Base-by-base conservation (phyloP, 345 rosid species). In the Euphorbia tirucalli region DNA sequence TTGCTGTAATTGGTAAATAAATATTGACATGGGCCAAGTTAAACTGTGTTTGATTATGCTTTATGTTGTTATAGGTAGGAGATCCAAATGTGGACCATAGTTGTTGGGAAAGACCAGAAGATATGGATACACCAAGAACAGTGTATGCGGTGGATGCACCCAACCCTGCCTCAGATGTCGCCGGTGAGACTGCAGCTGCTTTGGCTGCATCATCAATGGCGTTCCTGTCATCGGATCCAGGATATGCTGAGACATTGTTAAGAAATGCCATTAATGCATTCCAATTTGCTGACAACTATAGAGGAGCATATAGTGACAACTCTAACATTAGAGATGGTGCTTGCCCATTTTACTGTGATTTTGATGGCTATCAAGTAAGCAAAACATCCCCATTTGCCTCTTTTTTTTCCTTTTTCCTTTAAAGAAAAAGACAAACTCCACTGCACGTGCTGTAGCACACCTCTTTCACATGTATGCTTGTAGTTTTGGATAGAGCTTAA, bases 91-190 rank as follows among this genome's bases (percentile, higher is more conserved):
- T 28, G 18, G 99, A 95, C 82, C 99, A 95, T 65, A 81, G 73
- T 70, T 95, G 99, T 31, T 95, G 99, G 99, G 99, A 95, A 76
- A 81, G 99, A 37, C 97, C 99, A 1, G 99, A 95, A 69, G 98
- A 95, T 71, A 92, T 95, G 99, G 99, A 95, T 75, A 92, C 98
- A 0, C 74, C 86, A 2, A 79, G 99, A 70, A 88, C 90, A 0
- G 93, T 89, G 15, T 92, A 92, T 54, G 92, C 82, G 0, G 93
- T 95, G 9, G 91, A 86, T 75, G 93, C 94, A 5, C 99, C 98
- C 0, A 90, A 85, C 30, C 84, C 98, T 0, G 99, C 98, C 24
- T 92, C 98, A 0, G 98, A 95, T 59, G 90, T 95, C 0, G 99
- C 96, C 4, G 98, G 90, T 2, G 99, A 95, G 79, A 90, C 87